A percentile compares a stretch with the other conserved stretches of the same genome.
Conservation (phyloP, 805 yeast genomes). For the Priceomyces medius region DNA sequence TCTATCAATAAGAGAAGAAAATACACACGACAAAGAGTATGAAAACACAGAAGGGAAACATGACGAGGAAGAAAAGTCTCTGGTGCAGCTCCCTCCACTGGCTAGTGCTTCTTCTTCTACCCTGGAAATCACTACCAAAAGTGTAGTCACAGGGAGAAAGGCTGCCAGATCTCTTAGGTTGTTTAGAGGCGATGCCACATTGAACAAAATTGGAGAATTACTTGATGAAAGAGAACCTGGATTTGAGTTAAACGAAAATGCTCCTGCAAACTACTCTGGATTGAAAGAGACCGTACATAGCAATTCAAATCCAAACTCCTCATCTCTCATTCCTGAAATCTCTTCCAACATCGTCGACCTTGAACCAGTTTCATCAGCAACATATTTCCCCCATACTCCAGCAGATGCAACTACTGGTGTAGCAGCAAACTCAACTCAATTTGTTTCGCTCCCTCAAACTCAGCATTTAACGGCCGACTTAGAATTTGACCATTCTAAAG, state of each 20-base stretch:
- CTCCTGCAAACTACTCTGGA: not conserved
- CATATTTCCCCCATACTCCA: slow-evolving; percentile 67
- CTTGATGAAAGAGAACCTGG: slow-evolving; percentile 4
- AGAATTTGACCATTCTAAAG: slow-evolving; percentile 42
- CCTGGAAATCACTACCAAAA: slow-evolving; percentile 5
- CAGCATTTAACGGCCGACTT: slow-evolving; percentile 51
- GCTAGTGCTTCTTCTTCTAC: slow-evolving; percentile 1
- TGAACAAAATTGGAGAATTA: slow-evolving; percentile 9
- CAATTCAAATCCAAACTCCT: slow-evolving; percentile 7
- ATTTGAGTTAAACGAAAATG: slow-evolving; percentile 13
- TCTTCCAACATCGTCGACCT: slow-evolving; percentile 20
- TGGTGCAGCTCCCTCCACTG: not conserved
- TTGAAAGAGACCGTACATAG: slow-evolving; percentile 3
- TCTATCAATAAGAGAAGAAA: not conserved
- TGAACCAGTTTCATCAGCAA: slow-evolving; percentile 68
- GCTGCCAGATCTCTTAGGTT: slow-evolving; percentile 58
- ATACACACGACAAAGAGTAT: not conserved
- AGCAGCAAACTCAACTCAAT: slow-evolving; percentile 7
- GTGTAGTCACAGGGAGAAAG: slow-evolving; percentile 48
- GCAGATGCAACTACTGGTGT: slow-evolving; percentile 8
- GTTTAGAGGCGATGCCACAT: slow-evolving; percentile 36
- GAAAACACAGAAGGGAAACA: not conserved
- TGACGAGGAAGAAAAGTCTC: not conserved
- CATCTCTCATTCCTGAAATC: slow-evolving; percentile 9
- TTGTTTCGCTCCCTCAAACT: slow-evolving; percentile 12